Conservation (phyloP, 1,284 basidiomycete genomes). For the Microbotryum lychnidis-dioicae region DNA sequence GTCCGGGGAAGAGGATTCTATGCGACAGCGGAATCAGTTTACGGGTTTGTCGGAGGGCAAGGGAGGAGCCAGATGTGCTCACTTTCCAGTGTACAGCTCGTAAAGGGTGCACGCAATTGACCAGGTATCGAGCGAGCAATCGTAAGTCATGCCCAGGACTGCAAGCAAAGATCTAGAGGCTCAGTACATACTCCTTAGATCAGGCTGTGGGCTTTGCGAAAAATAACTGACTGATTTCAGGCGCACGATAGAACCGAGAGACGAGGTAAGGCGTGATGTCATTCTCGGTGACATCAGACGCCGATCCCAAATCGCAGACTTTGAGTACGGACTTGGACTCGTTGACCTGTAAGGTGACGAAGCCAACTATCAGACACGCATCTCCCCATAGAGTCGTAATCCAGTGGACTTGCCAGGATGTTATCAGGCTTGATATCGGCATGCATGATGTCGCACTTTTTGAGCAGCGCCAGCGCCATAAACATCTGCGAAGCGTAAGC, state of each 20-base stretch:
- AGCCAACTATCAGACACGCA: neutral
- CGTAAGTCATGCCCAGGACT: slow-evolving; percentile 94
- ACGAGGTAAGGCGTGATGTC: slow-evolving; percentile 98
- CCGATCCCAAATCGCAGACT: slow-evolving; percentile 92
- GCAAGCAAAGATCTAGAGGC: slow-evolving; percentile 6
- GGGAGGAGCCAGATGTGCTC: neutral
- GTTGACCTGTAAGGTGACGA: slow-evolving; percentile 58
- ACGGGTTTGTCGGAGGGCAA: neutral
- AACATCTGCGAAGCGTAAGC: slow-evolving; percentile 97
- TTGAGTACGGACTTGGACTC: slow-evolving; percentile 90
- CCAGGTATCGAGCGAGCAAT: slow-evolving; percentile 91
- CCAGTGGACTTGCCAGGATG: slow-evolving; percentile 58
- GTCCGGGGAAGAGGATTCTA: slow-evolving; percentile 84
- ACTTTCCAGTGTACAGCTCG: slow-evolving; percentile 92
- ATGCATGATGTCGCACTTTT: slow-evolving; percentile 88
- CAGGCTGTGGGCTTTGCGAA: neutral
- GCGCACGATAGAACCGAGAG: slow-evolving; percentile 94
- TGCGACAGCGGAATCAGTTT: neutral
- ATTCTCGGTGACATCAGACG: slow-evolving; percentile 84
- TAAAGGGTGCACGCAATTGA: slow-evolving; percentile 96
- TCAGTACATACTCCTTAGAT: neutral
- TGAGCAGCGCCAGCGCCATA: slow-evolving; percentile 71
- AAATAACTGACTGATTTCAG: slow-evolving; percentile 79
- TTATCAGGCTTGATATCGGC: slow-evolving; percentile 98
- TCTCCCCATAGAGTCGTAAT: neutral